phyloP scores from a whole-genome alignment of 2,329 filamentous ascomycete genomes.

The Zymoseptoria passerinii region DNA sequence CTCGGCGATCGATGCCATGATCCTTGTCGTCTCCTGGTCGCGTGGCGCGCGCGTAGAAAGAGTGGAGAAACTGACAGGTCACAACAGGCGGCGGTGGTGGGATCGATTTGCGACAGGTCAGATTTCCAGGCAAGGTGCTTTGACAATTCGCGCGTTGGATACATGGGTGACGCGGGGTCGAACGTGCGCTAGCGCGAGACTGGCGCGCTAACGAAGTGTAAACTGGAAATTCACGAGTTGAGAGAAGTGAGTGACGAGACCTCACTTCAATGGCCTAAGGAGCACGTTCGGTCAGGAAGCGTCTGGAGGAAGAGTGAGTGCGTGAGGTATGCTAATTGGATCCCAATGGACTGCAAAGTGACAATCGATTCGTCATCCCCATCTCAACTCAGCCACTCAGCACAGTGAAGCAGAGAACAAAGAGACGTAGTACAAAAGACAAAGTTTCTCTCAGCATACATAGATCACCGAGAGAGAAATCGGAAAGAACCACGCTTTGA shows the following conservation, averaged over 20 bases:
- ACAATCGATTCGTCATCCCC: not conserved
- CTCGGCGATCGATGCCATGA: slow-evolving; percentile 19
- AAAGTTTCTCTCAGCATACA: not conserved
- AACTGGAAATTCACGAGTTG: not conserved
- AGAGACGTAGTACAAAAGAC: not conserved
- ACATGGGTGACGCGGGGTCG: not conserved
- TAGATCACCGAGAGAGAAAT: not conserved
- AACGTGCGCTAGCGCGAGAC: not conserved
- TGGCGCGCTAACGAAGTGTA: not conserved
- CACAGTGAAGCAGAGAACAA: not conserved
- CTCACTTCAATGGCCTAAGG: not conserved
- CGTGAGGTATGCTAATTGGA: not conserved
- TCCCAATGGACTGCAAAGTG: not conserved
- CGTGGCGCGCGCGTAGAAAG: not conserved
- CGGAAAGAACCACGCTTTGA: not conserved
- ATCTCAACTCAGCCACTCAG: not conserved
- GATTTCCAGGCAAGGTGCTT: not conserved
- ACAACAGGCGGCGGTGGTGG: not conserved
- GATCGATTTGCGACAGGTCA: not conserved
- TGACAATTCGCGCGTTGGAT: not conserved
- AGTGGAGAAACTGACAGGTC: not conserved
- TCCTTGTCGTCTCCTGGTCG: not conserved
- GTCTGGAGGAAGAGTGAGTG: not conserved
- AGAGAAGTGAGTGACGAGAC: not conserved
- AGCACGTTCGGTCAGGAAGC: not conserved